Percentiles rank a stretch among this genome's conserved stretches.
Evolutionary conservation across 805 yeast genomes (phyloP).

Genomic region (Ascoidea asiatica): DNA sequence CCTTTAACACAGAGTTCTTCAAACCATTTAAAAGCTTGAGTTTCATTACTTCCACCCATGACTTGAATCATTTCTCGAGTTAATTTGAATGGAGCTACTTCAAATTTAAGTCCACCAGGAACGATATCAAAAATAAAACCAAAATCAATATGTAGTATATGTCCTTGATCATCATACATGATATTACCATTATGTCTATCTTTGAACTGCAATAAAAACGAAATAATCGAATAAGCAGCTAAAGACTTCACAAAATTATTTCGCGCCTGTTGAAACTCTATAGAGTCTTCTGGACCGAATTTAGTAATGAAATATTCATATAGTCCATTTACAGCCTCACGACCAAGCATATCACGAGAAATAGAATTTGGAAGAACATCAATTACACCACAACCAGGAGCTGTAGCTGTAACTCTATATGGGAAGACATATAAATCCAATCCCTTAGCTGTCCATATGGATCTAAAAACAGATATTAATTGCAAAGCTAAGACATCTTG

Average conservation of each 20-base stretch:
- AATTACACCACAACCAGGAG: constrained; percentile 98
- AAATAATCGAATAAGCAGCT: constrained; percentile 88
- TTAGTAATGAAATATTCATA: constrained; percentile 85
- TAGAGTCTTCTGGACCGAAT: constrained; percentile 87
- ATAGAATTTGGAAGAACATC: constrained; percentile 93
- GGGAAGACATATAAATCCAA: constrained; percentile 88
- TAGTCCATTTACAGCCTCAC: constrained; percentile 96
- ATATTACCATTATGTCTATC: constrained; percentile 98
- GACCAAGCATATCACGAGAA: constrained; percentile 95
- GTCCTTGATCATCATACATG: constrained; percentile 92
- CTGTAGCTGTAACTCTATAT: constrained; percentile 92
- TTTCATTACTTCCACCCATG: constrained; percentile 78
- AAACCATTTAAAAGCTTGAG: constrained; percentile 86
- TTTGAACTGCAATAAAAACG: constrained; percentile 83
- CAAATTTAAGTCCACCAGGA: constrained; percentile 97
- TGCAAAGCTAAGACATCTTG: constrained; percentile 94
- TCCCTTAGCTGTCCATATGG: constrained; percentile 81
- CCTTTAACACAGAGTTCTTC: constrained; percentile 94
- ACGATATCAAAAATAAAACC: constrained; percentile 98
- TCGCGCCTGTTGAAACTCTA: constrained; percentile 83
- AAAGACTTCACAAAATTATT: constrained; percentile 86
- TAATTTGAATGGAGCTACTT: constrained; percentile 94
- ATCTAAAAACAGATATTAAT: constrained; percentile 78
- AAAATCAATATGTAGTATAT: constrained; percentile 90
- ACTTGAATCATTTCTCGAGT: constrained; percentile 95